Conservation (phyloP, 2,329 filamentous ascomycete genomes). For the Venturia aucupariae region DNA sequence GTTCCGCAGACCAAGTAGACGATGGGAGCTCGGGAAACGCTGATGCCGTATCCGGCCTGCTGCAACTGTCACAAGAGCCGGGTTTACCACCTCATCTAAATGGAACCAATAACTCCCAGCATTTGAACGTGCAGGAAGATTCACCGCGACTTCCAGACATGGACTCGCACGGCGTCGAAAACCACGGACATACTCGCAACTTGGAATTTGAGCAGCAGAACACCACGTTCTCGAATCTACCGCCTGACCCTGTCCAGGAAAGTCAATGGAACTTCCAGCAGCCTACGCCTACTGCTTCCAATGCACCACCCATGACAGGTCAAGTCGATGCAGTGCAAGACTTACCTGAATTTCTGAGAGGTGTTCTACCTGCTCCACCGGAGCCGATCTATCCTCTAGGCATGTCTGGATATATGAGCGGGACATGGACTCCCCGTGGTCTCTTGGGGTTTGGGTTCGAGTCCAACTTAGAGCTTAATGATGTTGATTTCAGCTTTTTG, state of each 20-base stretch:
- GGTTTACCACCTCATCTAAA: background rate
- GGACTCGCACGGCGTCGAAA: background rate
- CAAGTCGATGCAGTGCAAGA: background rate
- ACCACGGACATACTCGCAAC: background rate
- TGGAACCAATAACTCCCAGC: background rate
- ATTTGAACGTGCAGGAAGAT: background rate
- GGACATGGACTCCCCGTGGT: slow-evolving; percentile 35
- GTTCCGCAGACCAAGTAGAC: background rate
- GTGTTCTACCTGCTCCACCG: slow-evolving; percentile 10
- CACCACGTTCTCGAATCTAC: background rate
- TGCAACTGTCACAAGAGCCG: background rate
- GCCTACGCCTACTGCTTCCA: background rate
- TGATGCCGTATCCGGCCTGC: background rate
- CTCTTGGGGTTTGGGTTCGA: slow-evolving; percentile 37
- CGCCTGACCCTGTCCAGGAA: too few species aligned
- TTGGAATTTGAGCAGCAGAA: background rate
- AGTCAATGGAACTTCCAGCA: background rate
- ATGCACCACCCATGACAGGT: background rate
- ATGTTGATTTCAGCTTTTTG: slow-evolving; percentile 35
- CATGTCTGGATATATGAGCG: slow-evolving; percentile 25
- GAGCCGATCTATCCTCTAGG: background rate
- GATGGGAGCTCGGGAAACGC: background rate
- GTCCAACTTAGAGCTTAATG: slow-evolving; percentile 36
- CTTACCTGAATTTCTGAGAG: slow-evolving; percentile 19
- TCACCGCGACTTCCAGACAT: background rate